Conservation (phyloP, 306 rosid species). For the Acacia melanoxylon region DNA sequence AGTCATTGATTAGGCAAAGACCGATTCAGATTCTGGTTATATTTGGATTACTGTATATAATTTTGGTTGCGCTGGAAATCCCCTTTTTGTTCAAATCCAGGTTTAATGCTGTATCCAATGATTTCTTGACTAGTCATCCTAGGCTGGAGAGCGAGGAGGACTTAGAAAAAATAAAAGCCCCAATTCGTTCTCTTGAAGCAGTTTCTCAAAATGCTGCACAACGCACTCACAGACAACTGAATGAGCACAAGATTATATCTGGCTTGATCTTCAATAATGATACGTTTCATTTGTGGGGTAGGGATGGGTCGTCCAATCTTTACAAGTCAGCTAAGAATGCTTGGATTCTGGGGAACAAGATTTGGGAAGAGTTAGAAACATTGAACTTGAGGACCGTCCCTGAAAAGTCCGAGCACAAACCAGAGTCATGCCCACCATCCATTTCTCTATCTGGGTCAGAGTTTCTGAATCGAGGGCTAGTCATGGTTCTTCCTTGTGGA, state of each 20-base stretch:
- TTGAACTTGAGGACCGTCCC: conserved; percentile 30
- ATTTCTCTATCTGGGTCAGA: conserved; percentile 52
- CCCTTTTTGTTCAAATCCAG: conserved; percentile 62
- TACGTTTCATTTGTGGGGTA: conserved; percentile 30
- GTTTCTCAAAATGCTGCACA: conserved; percentile 48
- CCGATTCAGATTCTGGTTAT: conserved; percentile 68
- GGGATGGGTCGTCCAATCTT: conserved; percentile 51
- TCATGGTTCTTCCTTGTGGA: conserved; percentile 77
- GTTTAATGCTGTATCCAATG: conserved; percentile 43
- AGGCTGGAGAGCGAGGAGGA: conserved; percentile 52
- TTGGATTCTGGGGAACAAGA: conserved; percentile 49
- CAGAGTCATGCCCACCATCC: conserved; percentile 63
- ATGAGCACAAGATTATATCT: conserved; percentile 41
- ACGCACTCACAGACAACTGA: conserved; percentile 52
- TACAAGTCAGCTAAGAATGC: conserved; percentile 65
- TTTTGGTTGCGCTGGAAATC: conserved; percentile 63
- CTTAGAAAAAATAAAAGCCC: conserved; percentile 58
- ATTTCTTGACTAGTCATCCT: conserved; percentile 36
- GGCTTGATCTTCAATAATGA: conserved; percentile 49
- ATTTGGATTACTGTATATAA: conserved; percentile 51
- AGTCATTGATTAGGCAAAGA: conserved; percentile 53
- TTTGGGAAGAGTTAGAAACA: conserved; percentile 58
- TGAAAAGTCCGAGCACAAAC: conserved; percentile 35
- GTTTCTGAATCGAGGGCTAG: conserved; percentile 33
- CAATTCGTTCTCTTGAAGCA: conserved; percentile 55